Conservation (phyloP, 2,329 filamentous ascomycete species). For the Ilyonectria robusta region DNA sequence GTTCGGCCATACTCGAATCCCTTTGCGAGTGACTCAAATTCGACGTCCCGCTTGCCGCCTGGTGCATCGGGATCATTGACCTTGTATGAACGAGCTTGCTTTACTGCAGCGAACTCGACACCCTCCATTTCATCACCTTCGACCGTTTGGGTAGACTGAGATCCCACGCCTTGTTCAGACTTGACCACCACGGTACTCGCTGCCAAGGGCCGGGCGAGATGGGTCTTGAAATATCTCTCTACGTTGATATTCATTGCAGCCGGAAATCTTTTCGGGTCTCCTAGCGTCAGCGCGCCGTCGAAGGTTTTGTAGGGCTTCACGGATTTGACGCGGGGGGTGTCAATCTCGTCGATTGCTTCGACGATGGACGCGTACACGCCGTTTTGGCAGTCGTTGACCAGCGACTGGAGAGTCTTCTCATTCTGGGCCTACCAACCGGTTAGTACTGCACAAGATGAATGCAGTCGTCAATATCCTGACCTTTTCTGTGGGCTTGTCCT, state of each 20-base stretch:
- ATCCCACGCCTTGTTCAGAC: slow-evolving; percentile 60
- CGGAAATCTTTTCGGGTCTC: slow-evolving; percentile 80
- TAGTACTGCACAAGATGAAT: neutral
- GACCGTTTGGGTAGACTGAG: slow-evolving; percentile 67
- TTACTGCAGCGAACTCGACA: slow-evolving; percentile 77
- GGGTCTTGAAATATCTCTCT: slow-evolving; percentile 91
- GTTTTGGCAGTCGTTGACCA: slow-evolving; percentile 76
- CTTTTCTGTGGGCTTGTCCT: slow-evolving; percentile 83
- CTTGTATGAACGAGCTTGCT: slow-evolving; percentile 83
- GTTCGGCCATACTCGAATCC: slow-evolving; percentile 96
- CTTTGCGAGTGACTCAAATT: slow-evolving; percentile 87
- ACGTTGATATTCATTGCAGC: slow-evolving; percentile 86
- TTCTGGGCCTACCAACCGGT: slow-evolving; percentile 66
- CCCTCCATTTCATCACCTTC: slow-evolving; percentile 64
- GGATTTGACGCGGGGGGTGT: slow-evolving; percentile 81
- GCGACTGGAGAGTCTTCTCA: slow-evolving; percentile 75
- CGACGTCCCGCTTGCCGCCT: slow-evolving; percentile 86
- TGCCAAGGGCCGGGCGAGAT: slow-evolving; percentile 79
- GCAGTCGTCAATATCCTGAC: slow-evolving; percentile 55
- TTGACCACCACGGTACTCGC: slow-evolving; percentile 82
- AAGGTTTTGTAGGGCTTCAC: slow-evolving; percentile 84
- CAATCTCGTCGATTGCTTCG: slow-evolving; percentile 86
- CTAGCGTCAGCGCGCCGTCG: slow-evolving; percentile 84
- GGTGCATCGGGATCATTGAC: slow-evolving; percentile 81
- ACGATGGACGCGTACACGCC: slow-evolving; percentile 87